Conservation (phyloP, 2,329 filamentous ascomycete genomes). For the Rosellinia necatrix region DNA sequence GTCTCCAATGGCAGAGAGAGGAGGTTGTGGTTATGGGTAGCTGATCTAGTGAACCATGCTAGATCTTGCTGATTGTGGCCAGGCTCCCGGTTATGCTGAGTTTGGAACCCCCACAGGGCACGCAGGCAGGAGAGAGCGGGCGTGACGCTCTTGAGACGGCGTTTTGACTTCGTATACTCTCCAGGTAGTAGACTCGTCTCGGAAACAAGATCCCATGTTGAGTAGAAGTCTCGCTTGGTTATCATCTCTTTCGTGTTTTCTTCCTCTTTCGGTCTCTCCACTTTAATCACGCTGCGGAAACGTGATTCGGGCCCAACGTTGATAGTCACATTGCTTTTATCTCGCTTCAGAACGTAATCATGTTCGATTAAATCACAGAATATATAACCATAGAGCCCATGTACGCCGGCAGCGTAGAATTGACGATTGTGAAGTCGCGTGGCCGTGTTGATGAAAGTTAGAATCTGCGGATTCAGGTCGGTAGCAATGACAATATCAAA, state of each 20-base stretch:
- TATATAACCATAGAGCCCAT: conserved; percentile 93
- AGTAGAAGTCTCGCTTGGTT: conserved; percentile 89
- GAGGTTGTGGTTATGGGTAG: conserved; percentile 77
- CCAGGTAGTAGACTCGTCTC: conserved; percentile 73
- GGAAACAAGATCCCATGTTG: conserved; percentile 81
- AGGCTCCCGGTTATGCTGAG: conserved; percentile 59
- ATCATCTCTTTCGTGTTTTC: conserved; percentile 80
- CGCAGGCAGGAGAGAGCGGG: conserved; percentile 84
- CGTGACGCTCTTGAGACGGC: conserved; percentile 76
- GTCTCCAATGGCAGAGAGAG: conserved; percentile 72
- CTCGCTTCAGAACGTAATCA: conserved; percentile 85
- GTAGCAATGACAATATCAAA: conserved; percentile 92
- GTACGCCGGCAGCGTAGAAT: conserved; percentile 86
- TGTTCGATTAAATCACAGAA: conserved; percentile 93
- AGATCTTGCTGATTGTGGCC: conserved; percentile 67
- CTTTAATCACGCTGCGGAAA: conserved; percentile 75
- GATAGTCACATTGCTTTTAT: conserved; percentile 75
- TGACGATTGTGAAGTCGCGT: conserved; percentile 77
- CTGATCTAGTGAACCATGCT: conserved; percentile 74
- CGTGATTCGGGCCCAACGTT: conserved; percentile 68
- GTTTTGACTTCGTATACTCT: conserved; percentile 70
- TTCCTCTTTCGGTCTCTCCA: conserved; percentile 71
- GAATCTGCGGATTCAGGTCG: conserved; percentile 75
- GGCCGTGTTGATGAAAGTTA: conserved; percentile 82
- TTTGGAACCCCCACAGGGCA: conserved; percentile 87